Percentiles rank a stretch among this genome's conserved stretches.
These are phyloP conservation scores for Magnusiomyces tetraspermus DNA, from an alignment of 1,139 yeast genomes.

Conservation along the genomic window DNA sequence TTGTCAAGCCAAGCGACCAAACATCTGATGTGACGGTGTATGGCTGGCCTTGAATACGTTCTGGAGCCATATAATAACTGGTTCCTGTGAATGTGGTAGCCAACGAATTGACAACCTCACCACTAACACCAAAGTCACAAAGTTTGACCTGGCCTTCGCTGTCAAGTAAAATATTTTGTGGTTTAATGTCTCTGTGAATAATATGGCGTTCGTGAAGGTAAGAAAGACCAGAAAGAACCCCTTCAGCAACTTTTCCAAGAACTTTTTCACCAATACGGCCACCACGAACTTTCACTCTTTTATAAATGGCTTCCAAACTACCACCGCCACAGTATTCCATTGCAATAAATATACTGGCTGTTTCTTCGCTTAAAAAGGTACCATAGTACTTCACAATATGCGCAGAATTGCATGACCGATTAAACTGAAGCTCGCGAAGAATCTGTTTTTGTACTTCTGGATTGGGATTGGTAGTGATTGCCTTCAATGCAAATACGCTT, in stretches of 20 bases:
- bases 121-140: conserved; percentile 98
- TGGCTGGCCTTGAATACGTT: conserved; percentile 88
- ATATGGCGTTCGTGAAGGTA: conserved; percentile 81
- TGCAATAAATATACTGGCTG: conserved; percentile 74
- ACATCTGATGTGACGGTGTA: conserved; percentile 92
- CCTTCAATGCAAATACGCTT: conserved; percentile 75
- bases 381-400: conserved; percentile 89
- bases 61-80: conserved; percentile 97
- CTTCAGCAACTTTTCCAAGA: conserved; percentile 78
- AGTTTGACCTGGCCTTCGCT: conserved; percentile 71
- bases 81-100: conserved; percentile 97
- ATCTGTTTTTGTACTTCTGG: conserved; percentile 76
- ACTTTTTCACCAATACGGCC: conserved; percentile 91
- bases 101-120: conserved; percentile 87
- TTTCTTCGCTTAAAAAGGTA: conserved; percentile 68
- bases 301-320: conserved; percentile 84
- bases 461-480: conserved; percentile 69
- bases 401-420: conserved; percentile 69
- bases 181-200: conserved; percentile 85
- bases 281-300: conserved; percentile 49
- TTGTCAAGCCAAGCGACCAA: conserved; percentile 89
- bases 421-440: conserved; percentile 79
- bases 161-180: conserved; percentile 78
- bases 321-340: conserved; percentile 97
- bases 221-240: conserved; percentile 72